These are phyloP conservation scores for Rhodotorula graminis DNA, from an alignment of 768 basidiomycete genomes.

Conservation along the genomic window DNA sequence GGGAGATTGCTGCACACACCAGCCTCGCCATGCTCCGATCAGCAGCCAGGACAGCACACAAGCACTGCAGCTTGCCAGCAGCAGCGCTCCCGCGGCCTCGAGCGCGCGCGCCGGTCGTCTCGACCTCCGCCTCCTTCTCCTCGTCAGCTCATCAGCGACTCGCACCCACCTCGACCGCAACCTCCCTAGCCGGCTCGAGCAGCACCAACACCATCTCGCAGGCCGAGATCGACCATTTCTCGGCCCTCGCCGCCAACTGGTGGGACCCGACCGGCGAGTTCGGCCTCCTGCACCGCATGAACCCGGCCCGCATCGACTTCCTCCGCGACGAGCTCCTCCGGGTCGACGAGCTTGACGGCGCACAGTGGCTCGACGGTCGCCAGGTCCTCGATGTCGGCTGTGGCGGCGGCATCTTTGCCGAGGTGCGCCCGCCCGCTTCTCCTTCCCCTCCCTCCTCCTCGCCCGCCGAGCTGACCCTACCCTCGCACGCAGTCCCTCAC, in stretches of 20 bases:
- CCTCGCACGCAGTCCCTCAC: slow-evolving; percentile 63
- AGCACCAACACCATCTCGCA: slow-evolving; percentile 42
- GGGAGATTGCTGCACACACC: no score
- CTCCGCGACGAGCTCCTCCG: slow-evolving; percentile 59
- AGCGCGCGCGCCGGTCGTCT: no score
- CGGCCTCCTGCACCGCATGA: slow-evolving; percentile 83
- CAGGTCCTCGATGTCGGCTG: slow-evolving; percentile 87
- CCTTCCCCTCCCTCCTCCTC: no score
- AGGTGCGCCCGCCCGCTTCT: slow-evolving; percentile 57
- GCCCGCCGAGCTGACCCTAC: not conserved
- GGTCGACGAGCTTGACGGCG: slow-evolving; percentile 48
- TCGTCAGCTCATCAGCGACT: not conserved
- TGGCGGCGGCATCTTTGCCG: slow-evolving; percentile 87
- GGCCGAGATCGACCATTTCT: slow-evolving; percentile 82
- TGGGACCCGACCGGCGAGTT: slow-evolving; percentile 95
- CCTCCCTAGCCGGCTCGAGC: not conserved
- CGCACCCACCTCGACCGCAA: not conserved
- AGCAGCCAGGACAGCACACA: not conserved
- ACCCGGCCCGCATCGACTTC: slow-evolving; percentile 78
- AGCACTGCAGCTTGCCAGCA: no score
- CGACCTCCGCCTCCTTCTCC: not conserved
- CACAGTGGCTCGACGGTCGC: slow-evolving; percentile 57
- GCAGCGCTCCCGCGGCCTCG: no score
- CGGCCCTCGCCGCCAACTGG: slow-evolving; percentile 82
- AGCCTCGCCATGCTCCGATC: no score